These are phyloP conservation scores for Wickerhamiella dianesei DNA, from an alignment of 805 yeast species.

Conservation along the genomic window DNA sequence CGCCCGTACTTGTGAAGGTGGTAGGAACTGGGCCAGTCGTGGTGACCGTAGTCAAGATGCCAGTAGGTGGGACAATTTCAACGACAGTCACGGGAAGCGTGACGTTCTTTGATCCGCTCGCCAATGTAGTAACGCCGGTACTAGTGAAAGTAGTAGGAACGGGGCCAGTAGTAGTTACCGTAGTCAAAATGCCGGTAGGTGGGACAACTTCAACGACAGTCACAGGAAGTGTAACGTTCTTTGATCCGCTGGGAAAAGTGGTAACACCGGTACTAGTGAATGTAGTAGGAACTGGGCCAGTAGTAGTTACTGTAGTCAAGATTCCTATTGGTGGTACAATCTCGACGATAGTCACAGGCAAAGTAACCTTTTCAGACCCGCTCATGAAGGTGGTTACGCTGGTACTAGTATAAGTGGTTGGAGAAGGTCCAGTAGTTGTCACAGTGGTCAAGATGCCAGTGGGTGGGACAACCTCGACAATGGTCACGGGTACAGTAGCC, in stretches of 20 bases:
- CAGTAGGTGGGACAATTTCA: background rate
- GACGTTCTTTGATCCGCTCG: background rate
- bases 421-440: background rate
- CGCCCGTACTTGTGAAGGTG: background rate
- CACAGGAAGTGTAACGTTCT: background rate
- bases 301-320: background rate
- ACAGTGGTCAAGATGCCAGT: background rate
- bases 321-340: background rate
- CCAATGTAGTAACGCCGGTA: background rate
- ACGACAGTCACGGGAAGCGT: background rate
- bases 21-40: background rate
- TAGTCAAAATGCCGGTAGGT: background rate
- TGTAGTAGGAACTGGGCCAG: background rate
- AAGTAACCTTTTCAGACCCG: background rate
- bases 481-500: background rate
- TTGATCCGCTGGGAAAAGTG: background rate
- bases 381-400: background rate
- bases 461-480: background rate
- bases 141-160: background rate
- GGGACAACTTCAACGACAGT: background rate
- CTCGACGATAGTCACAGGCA: background rate
- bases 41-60: background rate
- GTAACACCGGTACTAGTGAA: background rate
- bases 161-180: background rate
- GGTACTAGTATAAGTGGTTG: background rate